Evolutionary conservation across 2,329 filamentous ascomycete genomes (phyloP).

Genomic region (Coniosporium tulheliwenetii): DNA sequence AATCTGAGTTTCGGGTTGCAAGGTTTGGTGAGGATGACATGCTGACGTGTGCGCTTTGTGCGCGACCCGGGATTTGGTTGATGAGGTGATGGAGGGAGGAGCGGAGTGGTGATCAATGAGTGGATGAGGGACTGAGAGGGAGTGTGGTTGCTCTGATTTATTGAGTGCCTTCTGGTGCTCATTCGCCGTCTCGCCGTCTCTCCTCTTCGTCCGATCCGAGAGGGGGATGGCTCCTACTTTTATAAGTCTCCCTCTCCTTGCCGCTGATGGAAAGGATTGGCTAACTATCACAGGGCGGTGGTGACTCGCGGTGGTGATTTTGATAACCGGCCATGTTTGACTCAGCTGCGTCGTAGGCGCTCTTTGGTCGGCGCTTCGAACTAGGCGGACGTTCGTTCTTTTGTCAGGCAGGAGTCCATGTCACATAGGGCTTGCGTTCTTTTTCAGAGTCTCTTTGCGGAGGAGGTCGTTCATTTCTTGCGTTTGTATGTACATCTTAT

Average conservation of each 20-base stretch:
- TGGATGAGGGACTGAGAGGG: slow-evolving; percentile 4
- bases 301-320: no score
- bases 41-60: slow-evolving; percentile 1
- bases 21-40: slow-evolving; percentile 4
- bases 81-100: slow-evolving; percentile 6
- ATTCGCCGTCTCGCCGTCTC: slow-evolving; percentile 11
- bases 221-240: slow-evolving; percentile 16
- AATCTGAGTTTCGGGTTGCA: not conserved
- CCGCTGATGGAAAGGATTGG: no score
- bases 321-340: no score
- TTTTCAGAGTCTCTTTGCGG: no score
- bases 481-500: no score
- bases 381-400: no score
- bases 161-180: slow-evolving; percentile 4
- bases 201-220: slow-evolving; percentile 3
- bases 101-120: slow-evolving; percentile 10
- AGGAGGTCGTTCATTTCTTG: no score
- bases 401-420: no score
- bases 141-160: slow-evolving; percentile 5
- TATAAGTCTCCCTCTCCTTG: slow-evolving; percentile 19
- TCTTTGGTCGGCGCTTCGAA: no score
- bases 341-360: no score
- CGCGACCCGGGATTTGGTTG: slow-evolving; percentile 2
- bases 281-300: no score
- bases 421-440: no score